Evolutionary conservation across 495 filamentous ascomycete genomes (phyloP).

Genomic region (Aspergillus nidulans): DNA sequence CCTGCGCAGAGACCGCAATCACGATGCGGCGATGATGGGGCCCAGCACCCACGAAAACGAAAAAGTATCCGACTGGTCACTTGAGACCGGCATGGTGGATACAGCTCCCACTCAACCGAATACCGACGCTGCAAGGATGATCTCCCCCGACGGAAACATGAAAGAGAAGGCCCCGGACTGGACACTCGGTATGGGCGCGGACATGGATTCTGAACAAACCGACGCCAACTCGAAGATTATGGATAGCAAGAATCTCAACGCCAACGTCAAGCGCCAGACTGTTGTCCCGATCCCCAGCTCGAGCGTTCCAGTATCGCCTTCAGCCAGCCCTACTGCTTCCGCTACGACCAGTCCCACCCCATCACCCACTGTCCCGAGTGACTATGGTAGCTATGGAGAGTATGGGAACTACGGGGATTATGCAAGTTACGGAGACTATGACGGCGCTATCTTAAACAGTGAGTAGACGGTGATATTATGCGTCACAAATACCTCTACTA

Average conservation of each 20-base stretch:
- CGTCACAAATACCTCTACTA: no score
- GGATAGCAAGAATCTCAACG: no score
- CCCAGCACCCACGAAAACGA: no score
- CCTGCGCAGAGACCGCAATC: no score
- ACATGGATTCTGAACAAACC: not conserved
- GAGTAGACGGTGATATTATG: no score
- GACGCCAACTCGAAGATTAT: not conserved
- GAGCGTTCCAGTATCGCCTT: not conserved
- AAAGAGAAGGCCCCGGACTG: not conserved
- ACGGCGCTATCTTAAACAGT: not conserved
- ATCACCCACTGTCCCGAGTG: not conserved
- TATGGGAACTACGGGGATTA: slow-evolving; percentile 10
- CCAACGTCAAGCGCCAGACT: not conserved
- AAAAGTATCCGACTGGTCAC: no score
- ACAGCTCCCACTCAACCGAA: no score
- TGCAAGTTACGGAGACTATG: slow-evolving; percentile 16
- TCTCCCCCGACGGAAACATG: not conserved
- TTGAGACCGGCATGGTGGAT: not conserved
- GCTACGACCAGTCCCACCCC: not conserved
- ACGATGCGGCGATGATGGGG: no score
- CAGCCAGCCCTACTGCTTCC: not conserved
- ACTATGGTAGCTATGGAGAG: slow-evolving; percentile 4
- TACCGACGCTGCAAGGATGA: not conserved
- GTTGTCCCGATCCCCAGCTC: not conserved
- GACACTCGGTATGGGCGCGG: not conserved